Evolutionary conservation across 305 asterid species (phyloP), one percentile per base, ranked within the genome.

Genomic region (Fraxinus sp.): DNA sequence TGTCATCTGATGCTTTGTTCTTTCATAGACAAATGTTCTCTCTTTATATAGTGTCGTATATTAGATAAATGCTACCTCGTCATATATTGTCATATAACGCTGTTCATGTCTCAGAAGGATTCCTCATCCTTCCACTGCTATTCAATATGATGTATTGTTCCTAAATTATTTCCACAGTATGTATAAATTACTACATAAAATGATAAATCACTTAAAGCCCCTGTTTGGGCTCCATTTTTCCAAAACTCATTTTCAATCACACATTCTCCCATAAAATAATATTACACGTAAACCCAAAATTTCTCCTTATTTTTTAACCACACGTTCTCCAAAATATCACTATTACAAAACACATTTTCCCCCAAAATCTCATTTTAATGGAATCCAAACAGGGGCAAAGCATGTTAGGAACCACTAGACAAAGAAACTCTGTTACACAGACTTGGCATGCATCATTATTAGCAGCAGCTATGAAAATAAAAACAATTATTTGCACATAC

Each of bases 401-500:
- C 20, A 14, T 49, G 59, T 14, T 49, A 49, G 59, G 59, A 49
- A 62, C 18, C 36, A 68, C 20, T 68, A 28, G 20, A 68, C 36
- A 68, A 68, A 5, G 37, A 26, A 68, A 68, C 20, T 68, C 37
- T 26, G 18, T 26, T 11, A 68, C 32, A 68, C 6, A 26, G 33
- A 30, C 74, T 68, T 68, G n/a, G 39, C 9, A 30, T 30, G 14
- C 22, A 28, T 14, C 39, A 13, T 68, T 59, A 78, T 66, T 81
- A 74, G 84, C 78, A 81, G 74, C 80, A 66, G 36, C 33, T 44
- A 64, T 30, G 10, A 30, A 70, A 76, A 73, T 36, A 30, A 62
- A 26, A 70, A 39, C 26, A 77, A 35, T 13, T 57, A 9, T 18
- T 79, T 49, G 79, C 79, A 68, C 74, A 30, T 1, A 93, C 99